phyloP scores from a whole-genome alignment of 1,139 yeast species.

The Citeromyces hawaiiensis region DNA sequence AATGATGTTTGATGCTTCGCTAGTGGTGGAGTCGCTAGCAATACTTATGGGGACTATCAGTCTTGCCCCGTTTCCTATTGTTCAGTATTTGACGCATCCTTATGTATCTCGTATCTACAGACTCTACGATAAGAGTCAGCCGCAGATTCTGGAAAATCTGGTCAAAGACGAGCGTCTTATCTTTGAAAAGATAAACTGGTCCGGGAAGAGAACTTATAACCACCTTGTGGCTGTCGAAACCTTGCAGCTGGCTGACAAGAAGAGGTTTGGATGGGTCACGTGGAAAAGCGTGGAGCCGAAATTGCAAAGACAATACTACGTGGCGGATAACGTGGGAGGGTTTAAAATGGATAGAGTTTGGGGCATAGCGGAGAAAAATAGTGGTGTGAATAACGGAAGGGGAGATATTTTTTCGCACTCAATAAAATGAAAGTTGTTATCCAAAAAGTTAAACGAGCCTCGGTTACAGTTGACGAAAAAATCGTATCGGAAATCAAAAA shows the following conservation, averaged over 20 bases:
- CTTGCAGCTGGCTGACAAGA: constrained; percentile 23
- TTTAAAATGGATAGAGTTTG: constrained; percentile 73
- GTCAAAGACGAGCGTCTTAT: constrained; percentile 48
- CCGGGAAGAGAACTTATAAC: constrained; percentile 58
- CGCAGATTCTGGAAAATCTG: constrained; percentile 55
- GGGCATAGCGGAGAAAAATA: constrained; percentile 62
- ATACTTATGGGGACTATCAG: constrained; percentile 24
- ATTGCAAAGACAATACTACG: constrained; percentile 31
- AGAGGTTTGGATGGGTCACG: constrained; percentile 40
- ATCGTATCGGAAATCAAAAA: constrained; percentile 58
- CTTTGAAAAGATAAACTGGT: constrained; percentile 52
- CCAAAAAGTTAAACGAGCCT: constrained; percentile 77
- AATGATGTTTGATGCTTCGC: constrained; percentile 38
- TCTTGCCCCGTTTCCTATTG: constrained; percentile 32
- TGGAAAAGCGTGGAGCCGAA: constrained; percentile 36
- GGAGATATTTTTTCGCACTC: constrained; percentile 1
- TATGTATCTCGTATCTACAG: constrained; percentile 66
- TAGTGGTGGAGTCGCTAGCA: constrained; percentile 43
- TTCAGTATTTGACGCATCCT: constrained; percentile 46
- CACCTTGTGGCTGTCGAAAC: constrained; percentile 36
- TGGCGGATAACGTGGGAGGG: constrained; percentile 70
- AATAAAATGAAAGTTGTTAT: constrained; percentile 67
- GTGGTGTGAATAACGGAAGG: constrained; percentile 59
- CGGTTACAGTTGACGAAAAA: constrained; percentile 66
- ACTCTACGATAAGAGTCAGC: constrained; percentile 45